Conservation (phyloP, 2,329 filamentous ascomycete species). For the Chaetomiaceae sp. region DNA sequence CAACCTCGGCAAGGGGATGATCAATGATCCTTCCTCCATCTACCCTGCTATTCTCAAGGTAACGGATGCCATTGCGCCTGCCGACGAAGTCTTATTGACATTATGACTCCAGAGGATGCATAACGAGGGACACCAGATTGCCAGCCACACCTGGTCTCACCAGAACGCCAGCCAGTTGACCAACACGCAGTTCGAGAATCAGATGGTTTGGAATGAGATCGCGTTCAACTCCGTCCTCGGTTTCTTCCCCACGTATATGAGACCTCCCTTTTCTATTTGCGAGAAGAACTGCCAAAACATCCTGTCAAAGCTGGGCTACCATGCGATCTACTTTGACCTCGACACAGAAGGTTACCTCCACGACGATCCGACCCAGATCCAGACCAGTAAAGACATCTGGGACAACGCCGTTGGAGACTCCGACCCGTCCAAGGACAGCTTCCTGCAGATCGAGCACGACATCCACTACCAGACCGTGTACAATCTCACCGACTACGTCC, state of each 20-base stretch:
- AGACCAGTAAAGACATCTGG: slow-evolving; percentile 30
- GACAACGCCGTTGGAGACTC: slow-evolving; percentile 25
- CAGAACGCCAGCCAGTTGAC: slow-evolving; percentile 34
- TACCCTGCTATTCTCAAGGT: slow-evolving; percentile 42
- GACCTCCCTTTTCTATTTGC: slow-evolving; percentile 40
- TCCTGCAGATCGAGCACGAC: slow-evolving; percentile 48
- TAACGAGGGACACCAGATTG: slow-evolving; percentile 42
- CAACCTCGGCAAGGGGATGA: slow-evolving; percentile 50
- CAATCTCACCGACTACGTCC: slow-evolving; percentile 41
- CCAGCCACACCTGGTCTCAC: slow-evolving; percentile 43
- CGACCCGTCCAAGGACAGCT: slow-evolving; percentile 26
- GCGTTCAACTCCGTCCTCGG: slow-evolving; percentile 39
- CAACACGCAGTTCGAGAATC: slow-evolving; percentile 29
- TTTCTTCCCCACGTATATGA: slow-evolving; percentile 42
- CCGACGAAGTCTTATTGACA: slow-evolving; percentile 6
- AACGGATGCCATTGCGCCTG: slow-evolving; percentile 1
- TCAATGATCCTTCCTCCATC: slow-evolving; percentile 43
- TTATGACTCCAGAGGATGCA: slow-evolving; percentile 37
- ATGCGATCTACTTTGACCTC: slow-evolving; percentile 33
- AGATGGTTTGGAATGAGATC: slow-evolving; percentile 42
- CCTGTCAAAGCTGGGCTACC: slow-evolving; percentile 31
- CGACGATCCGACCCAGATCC: slow-evolving; percentile 29
- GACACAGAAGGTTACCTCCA: slow-evolving; percentile 33
- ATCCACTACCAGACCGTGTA: slow-evolving; percentile 42
- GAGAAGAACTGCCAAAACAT: slow-evolving; percentile 27